Conservation (phyloP, 169 alveolate species). For the Cryptosporidium parvum region DNA sequence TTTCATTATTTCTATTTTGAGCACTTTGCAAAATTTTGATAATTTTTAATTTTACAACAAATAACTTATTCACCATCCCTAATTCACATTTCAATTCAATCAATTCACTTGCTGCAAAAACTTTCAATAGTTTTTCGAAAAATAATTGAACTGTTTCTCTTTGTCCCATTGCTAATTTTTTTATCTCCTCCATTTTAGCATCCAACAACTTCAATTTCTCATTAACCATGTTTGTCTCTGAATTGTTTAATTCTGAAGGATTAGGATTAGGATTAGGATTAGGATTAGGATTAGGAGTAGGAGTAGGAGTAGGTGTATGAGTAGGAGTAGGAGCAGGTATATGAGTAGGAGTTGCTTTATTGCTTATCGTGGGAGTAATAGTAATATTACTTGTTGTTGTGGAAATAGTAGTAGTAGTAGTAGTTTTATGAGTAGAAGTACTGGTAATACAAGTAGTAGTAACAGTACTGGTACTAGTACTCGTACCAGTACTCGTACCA, state of each 20-base stretch:
- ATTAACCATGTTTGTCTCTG: background rate
- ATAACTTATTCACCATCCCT: background rate
- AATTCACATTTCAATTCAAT: background rate
- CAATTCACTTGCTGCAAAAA: too few relatives aligned
- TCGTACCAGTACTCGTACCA: too few relatives aligned
- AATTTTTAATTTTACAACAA: too few relatives aligned
- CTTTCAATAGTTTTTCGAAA: background rate
- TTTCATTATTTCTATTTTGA: background rate
- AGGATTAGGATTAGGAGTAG: too few relatives aligned
- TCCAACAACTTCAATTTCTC: background rate
- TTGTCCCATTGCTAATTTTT: background rate
- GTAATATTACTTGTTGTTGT: background rate
- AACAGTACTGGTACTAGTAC: background rate
- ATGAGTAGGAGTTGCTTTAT: background rate
- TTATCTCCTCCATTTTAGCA: background rate
- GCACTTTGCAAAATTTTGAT: background rate
- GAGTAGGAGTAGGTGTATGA: background rate
- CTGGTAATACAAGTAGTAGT: background rate
- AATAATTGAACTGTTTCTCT: background rate
- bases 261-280: background rate
- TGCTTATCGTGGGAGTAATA: background rate
- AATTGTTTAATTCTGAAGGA: background rate
- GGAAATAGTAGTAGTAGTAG: background rate
- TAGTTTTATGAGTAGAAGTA: background rate
- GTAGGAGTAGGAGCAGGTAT: background rate